A percentile compares a stretch with the other conserved stretches of the same genome.
These are phyloP conservation scores for Neocatenulostroma microsporum DNA, from an alignment of 2,329 filamentous ascomycete genomes.

Conservation along the genomic window DNA sequence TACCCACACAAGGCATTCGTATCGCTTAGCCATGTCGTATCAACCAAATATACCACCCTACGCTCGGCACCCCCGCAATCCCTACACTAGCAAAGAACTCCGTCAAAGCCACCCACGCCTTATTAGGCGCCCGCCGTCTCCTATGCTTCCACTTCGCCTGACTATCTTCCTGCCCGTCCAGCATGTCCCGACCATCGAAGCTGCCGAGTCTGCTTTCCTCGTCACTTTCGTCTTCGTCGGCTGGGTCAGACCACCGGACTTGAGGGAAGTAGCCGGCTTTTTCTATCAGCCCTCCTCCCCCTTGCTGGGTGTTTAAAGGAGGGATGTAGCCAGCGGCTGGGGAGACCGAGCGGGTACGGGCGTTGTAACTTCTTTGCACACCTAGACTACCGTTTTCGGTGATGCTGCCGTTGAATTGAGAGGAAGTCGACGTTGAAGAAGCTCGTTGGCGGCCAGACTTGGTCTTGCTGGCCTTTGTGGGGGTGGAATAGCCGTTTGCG, in stretches of 20 bases:
- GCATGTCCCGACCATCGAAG: too few relatives aligned
- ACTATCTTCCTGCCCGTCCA: slow-evolving; percentile 19
- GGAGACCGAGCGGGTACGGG: slow-evolving; percentile 33
- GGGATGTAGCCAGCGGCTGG: slow-evolving; percentile 26
- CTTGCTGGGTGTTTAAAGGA: slow-evolving; percentile 13
- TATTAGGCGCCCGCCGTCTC: slow-evolving; percentile 26
- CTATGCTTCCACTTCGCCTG: slow-evolving; percentile 23
- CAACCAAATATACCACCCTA: slow-evolving; percentile 60
- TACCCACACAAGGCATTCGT: too few relatives aligned
- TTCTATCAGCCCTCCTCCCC: slow-evolving; percentile 31
- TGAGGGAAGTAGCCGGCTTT: slow-evolving; percentile 36
- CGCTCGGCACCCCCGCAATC: slow-evolving; percentile 56
- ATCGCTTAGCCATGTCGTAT: slow-evolving; percentile 58
- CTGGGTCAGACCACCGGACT: slow-evolving; percentile 24
- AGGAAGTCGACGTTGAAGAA: slow-evolving; percentile 27
- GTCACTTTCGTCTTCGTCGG: slow-evolving; percentile 22
- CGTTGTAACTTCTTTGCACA: slow-evolving; percentile 24
- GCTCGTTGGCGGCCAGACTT: slow-evolving; percentile 27
- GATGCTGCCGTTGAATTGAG: slow-evolving; percentile 14
- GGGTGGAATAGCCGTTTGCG: slow-evolving; percentile 20
- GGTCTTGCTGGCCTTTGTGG: slow-evolving; percentile 12
- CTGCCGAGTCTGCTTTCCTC: slow-evolving; percentile 13
- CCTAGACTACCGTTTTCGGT: slow-evolving; percentile 19
- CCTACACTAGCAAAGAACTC: slow-evolving; percentile 58
- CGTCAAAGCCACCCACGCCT: slow-evolving; percentile 43